Percentiles rank a stretch among this genome's conserved stretches.
These are phyloP conservation scores for Ophiostoma himal-ulmi DNA, from an alignment of 2,329 filamentous ascomycete genomes.

Conservation along the genomic window DNA sequence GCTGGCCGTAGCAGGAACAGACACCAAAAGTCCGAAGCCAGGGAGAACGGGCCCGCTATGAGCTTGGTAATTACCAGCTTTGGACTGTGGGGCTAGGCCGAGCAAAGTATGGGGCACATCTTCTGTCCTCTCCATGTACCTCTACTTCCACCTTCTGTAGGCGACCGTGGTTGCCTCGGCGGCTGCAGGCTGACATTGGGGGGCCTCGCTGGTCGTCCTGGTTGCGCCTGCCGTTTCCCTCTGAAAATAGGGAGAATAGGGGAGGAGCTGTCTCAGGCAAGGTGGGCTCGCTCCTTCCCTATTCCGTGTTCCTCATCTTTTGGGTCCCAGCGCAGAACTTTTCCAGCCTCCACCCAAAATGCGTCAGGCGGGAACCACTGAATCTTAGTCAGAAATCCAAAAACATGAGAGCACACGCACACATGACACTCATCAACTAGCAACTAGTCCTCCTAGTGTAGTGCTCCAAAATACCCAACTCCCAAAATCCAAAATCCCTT, in stretches of 20 bases:
- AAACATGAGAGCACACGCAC: slow-evolving; percentile 21
- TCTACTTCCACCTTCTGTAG: slow-evolving; percentile 2
- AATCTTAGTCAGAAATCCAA: slow-evolving; percentile 20
- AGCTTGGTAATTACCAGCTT: slow-evolving; percentile 10
- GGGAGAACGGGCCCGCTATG: slow-evolving; percentile 5
- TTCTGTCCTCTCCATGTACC: neutral
- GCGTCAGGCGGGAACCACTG: neutral
- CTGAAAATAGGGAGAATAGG: slow-evolving; percentile 17
- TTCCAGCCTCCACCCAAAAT: slow-evolving; percentile 23
- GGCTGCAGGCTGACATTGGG: neutral
- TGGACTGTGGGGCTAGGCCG: neutral
- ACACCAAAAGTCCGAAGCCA: slow-evolving; percentile 3
- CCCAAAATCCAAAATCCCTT: slow-evolving; percentile 20
- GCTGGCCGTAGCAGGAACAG: neutral
- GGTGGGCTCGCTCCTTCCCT: slow-evolving; percentile 17
- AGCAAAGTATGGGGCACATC: neutral
- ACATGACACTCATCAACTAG: slow-evolving; percentile 16
- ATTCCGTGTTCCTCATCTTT: neutral
- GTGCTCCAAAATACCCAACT: slow-evolving; percentile 12
- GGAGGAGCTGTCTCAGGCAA: neutral
- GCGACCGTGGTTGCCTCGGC: slow-evolving; percentile 1
- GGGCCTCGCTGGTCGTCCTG: neutral
- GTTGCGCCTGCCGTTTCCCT: neutral
- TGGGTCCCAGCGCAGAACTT: slow-evolving; percentile 19
- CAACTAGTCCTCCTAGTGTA: neutral